Base-by-base conservation (phyloP, 139 green algal species). In the Asterochloris erici region DNA sequence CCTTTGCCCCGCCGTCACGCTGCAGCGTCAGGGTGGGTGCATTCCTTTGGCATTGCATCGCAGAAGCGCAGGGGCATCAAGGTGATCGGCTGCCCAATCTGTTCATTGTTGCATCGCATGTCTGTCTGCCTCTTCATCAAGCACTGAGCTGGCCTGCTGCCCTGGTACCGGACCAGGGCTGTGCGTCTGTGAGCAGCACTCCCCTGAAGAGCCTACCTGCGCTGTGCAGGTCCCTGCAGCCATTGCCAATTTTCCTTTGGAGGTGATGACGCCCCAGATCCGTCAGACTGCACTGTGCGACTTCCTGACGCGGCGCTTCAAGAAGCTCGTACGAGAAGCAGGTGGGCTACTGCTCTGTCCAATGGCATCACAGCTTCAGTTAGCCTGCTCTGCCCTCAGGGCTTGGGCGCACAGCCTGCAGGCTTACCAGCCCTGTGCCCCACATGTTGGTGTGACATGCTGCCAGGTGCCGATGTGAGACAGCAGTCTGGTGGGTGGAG, bases 291-390 rank as follows among this genome's bases (percentile, higher is more conserved):
- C 92, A 0, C 61, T 91, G 0, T 85, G 77, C 64, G 92, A 95
- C 90, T 95, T 86, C 78, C 80, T 95, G 9, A 86, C 92, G 0
- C 87, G 92, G 28, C n/a, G 28, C 73, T 88, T 95, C 54, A 85
- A 84, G 9, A 84, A 24, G 1, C 86, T 79, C 1, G 84, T 94
- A 15, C 76, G 78, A 0, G 66, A 75, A 11, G 76, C 81, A 61
- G 86, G 86, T 79, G 74, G n/a, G 16, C 63, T 21, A 54, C 38
- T 54, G 38, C 38, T 6, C 38, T 54, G 38, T 2, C 6, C 6
- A 6, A 54, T 54, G 38, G 38, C 38, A 54, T 54, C 38, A 54
- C 38, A 54, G 38, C 38, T 54, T 54, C 38, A 10, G 38, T 54
- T 2, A 10, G 38, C 38, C 38, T 54, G 6, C 38, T 54, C 38